Evolutionary conservation across 257 asterid genomes (phyloP).

Genomic region (Echium plantagineum): DNA sequence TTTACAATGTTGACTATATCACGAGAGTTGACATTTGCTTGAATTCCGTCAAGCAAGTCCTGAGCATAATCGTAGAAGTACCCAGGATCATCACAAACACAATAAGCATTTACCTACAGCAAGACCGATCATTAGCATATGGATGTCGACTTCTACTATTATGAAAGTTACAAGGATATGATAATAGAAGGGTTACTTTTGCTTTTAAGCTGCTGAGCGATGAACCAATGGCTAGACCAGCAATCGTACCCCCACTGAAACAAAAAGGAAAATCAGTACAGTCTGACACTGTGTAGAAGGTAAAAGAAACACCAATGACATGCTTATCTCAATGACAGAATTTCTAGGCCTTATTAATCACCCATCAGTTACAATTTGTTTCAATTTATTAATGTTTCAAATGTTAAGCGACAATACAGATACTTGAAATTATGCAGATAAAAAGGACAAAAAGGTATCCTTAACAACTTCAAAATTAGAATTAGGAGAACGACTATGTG

Average conservation of each 20-base stretch:
- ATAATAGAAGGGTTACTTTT: conserved; percentile 34
- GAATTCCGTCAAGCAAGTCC: conserved; percentile 74
- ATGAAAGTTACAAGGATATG: conserved; percentile 4
- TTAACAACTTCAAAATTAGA: neutral
- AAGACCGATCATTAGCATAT: conserved; percentile 3
- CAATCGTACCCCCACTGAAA: conserved; percentile 92
- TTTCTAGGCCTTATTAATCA: neutral
- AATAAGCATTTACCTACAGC: conserved; percentile 62
- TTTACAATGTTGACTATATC: conserved; percentile 62
- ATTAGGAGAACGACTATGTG: neutral
- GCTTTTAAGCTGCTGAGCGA: conserved; percentile 63
- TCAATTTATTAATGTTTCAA: too few relatives aligned
- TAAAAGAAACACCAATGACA: neutral
- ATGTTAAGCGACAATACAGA: neutral
- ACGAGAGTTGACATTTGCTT: conserved; percentile 61
- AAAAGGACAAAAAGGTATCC: neutral
- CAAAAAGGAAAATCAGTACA: conserved; percentile 8
- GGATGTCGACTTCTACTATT: conserved; percentile 1
- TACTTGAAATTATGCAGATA: neutral
- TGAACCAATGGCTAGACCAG: conserved; percentile 78
- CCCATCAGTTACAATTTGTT: neutral
- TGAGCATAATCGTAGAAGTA: conserved; percentile 73
- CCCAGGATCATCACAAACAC: conserved; percentile 89
- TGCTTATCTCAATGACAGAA: neutral
- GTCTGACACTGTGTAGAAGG: neutral